phyloP scores from a whole-genome alignment of 805 yeast genomes.

The Kluyveromyces aestuarii region DNA sequence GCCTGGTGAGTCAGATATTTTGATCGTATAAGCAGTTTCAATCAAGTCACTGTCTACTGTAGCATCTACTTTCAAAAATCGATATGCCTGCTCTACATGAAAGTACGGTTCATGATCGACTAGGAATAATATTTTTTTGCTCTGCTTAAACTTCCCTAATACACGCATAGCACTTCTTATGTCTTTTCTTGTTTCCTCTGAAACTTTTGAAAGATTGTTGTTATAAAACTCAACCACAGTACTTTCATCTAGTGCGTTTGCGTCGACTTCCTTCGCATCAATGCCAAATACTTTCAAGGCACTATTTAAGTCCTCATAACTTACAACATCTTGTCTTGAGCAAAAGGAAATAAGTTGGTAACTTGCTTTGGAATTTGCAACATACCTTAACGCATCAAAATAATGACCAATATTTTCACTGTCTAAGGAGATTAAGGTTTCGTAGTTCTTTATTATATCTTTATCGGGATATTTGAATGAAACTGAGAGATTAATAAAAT shows the following conservation, averaged over 20 bases:
- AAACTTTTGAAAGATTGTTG: conserved; percentile 13
- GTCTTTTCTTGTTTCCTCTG: conserved; percentile 13
- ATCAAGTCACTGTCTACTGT: conserved; percentile 62
- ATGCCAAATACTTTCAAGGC: conserved; percentile 32
- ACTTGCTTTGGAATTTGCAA: conserved; percentile 41
- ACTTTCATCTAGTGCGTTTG: conserved; percentile 19
- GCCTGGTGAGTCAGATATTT: conserved; percentile 43
- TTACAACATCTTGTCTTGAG: conserved; percentile 42
- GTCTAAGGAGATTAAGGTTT: conserved; percentile 34
- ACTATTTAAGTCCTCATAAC: conserved; percentile 37
- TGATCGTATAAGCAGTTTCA: conserved; percentile 63
- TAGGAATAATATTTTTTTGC: conserved; percentile 28
- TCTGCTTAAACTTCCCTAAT: conserved; percentile 32
- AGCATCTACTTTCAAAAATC: conserved; percentile 39
- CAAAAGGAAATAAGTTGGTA: conserved; percentile 41
- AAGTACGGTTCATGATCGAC: conserved; percentile 38
- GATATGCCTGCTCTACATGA: conserved; percentile 42
- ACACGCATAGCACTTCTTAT: conserved; percentile 34
- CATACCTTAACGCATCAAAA: conserved; percentile 45
- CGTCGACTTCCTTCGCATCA: conserved; percentile 19
- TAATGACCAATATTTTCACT: conserved; percentile 39
- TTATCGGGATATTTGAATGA: conserved; percentile 42
- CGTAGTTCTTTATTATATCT: conserved; percentile 39
- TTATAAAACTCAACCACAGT: conserved; percentile 28
- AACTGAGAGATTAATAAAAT: conserved; percentile 39